Conservation (phyloP, 2,329 filamentous ascomycete species). For the Coccinonectria pachysandricola region DNA sequence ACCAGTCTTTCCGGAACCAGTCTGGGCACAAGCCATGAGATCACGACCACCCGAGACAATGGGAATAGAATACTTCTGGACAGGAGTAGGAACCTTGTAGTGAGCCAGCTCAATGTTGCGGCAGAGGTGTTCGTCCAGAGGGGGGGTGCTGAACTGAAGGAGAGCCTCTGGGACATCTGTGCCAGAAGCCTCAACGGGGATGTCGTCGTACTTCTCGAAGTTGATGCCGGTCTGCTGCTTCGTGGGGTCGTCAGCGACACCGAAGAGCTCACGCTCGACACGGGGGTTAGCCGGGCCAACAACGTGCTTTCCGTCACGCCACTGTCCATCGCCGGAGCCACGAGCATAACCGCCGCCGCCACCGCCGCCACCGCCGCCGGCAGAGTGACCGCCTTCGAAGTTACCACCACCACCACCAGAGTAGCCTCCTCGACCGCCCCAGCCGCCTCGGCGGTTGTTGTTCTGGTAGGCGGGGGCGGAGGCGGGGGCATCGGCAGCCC, state of each 20-base stretch:
- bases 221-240: slow-evolving; percentile 99
- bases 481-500: too few relatives aligned
- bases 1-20: slow-evolving; percentile 98
- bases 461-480: slow-evolving; percentile 19
- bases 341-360: slow-evolving; percentile 48
- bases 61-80: slow-evolving; percentile 98
- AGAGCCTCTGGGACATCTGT: slow-evolving; percentile 89
- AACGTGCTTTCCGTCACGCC: slow-evolving; percentile 94
- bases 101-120: slow-evolving; percentile 87
- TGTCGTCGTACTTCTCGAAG: slow-evolving; percentile 99
- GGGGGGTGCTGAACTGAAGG: slow-evolving; percentile 82
- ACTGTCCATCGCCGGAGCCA: slow-evolving; percentile 90
- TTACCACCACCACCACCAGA: slow-evolving; percentile 28
- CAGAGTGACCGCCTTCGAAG: slow-evolving; percentile 64
- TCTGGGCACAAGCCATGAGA: slow-evolving; percentile 99
- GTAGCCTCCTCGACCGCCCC: slow-evolving; percentile 27
- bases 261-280: slow-evolving; percentile 91
- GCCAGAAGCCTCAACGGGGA: slow-evolving; percentile 93
- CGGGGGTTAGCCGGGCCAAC: slow-evolving; percentile 81
- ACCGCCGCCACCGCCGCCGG: slow-evolving; percentile 60
- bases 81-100: slow-evolving; percentile 92
- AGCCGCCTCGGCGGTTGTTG: slow-evolving; percentile 24
- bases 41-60: slow-evolving; percentile 98
- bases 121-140: slow-evolving; percentile 87
- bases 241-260: slow-evolving; percentile 76